Evolutionary conservation across 179 eudicot genomes (phyloP).

Genomic region (Spergularia azorica): DNA sequence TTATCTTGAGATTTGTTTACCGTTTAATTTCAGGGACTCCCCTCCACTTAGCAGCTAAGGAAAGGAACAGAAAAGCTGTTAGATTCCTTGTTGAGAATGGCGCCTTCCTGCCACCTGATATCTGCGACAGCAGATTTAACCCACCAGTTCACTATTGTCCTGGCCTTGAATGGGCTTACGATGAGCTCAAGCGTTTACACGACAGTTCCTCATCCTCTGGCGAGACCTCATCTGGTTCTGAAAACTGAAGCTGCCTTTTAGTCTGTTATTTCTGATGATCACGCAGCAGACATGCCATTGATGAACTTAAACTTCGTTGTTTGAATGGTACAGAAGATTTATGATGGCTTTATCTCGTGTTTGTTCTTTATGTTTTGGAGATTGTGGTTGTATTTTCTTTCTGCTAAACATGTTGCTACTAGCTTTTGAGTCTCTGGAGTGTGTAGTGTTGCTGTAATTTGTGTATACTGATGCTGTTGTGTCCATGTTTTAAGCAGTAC

Average conservation of each 20-base stretch:
- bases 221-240: conserved; percentile 67
- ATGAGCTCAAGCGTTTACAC: conserved; percentile 73
- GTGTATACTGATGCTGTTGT: too few relatives aligned
- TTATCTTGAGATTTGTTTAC: neutral
- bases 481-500: too few relatives aligned
- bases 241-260: conserved; percentile 37
- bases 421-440: too few relatives aligned
- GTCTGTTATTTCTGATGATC: too few relatives aligned
- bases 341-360: too few relatives aligned
- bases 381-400: too few relatives aligned
- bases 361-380: too few relatives aligned
- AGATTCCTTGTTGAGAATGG: conserved; percentile 85
- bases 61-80: conserved; percentile 75
- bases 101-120: conserved; percentile 89
- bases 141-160: conserved; percentile 94
- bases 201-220: conserved; percentile 55
- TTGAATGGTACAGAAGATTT: too few relatives aligned
- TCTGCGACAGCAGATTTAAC: conserved; percentile 79
- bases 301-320: too few relatives aligned
- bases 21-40: conserved; percentile 74
- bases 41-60: conserved; percentile 92
- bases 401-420: too few relatives aligned
- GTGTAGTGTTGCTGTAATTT: too few relatives aligned
- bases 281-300: too few relatives aligned
- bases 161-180: conserved; percentile 99